phyloP scores from a whole-genome alignment of 2,329 filamentous ascomycete genomes.

The Stemphylium lycopersici region DNA sequence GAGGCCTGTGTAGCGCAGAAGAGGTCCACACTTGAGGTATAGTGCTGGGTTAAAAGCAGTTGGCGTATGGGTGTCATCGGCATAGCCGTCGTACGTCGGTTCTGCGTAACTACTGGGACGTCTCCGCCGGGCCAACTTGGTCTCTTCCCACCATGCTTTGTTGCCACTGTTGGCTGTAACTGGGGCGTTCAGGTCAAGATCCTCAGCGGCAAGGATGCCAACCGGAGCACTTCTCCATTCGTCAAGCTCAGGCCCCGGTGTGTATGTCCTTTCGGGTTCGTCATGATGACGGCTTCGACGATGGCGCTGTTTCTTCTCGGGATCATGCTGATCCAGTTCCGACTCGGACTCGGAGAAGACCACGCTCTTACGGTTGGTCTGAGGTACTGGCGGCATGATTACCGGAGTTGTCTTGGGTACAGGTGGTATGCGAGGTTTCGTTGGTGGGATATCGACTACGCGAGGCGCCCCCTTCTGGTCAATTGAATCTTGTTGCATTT shows the following conservation, averaged over 20 bases:
- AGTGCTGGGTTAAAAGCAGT: constrained; percentile 83
- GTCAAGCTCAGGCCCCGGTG: constrained; percentile 66
- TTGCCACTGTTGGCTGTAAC: constrained; percentile 38
- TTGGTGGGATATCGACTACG: constrained; percentile 38
- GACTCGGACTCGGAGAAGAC: constrained; percentile 45
- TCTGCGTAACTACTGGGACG: constrained; percentile 41
- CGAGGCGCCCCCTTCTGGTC: constrained; percentile 43
- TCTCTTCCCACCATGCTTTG: constrained; percentile 77
- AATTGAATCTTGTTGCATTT: constrained; percentile 49
- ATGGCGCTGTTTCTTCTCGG: constrained; percentile 38
- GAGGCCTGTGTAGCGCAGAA: constrained; percentile 88
- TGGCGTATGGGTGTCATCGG: constrained; percentile 67
- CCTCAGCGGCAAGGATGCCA: constrained; percentile 49
- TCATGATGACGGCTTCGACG: constrained; percentile 50
- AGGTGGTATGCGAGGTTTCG: constrained; percentile 28
- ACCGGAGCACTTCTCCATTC: constrained; percentile 54
- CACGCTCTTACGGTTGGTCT: constrained; percentile 49
- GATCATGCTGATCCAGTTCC: constrained; percentile 25
- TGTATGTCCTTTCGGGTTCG: constrained; percentile 59
- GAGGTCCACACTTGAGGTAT: constrained; percentile 86
- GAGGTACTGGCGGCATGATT: constrained; percentile 32
- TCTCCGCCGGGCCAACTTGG: constrained; percentile 53
- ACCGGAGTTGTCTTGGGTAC: constrained; percentile 19
- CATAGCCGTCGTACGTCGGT: constrained; percentile 68
- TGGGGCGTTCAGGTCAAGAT: constrained; percentile 51